Evolutionary conservation across 306 rosid genomes (phyloP), one percentile per base, ranked within the genome.

Genomic region (Vigna radiata): DNA sequence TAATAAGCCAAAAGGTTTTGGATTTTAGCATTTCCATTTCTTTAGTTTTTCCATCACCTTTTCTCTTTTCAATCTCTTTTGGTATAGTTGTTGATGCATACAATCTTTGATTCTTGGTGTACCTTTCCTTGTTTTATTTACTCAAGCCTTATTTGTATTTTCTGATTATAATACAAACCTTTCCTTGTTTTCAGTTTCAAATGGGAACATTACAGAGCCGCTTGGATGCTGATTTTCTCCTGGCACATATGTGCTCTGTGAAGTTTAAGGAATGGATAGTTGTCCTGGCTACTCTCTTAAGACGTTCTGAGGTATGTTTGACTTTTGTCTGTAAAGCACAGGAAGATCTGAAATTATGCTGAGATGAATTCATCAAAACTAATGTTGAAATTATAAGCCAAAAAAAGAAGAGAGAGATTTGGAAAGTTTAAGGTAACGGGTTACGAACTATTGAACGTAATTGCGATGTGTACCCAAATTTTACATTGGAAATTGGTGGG

Each of bases 251-350:
- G 99, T 92, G 99, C 86, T 92, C 96, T 14, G 97, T 95, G 79
- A 95, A 92, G 85, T 95, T 95, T 76, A 92, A 92, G 86, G 97
- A 95, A 85, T 95, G 99, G 99, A 95, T 95, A 83, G 99, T 92
- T 73, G 99, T 92, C 76, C 85, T 92, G 67, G 99, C 97, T 23
- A 95, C 99, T 39, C 96, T 95, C 43, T 83, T 95, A 73, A 88
- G 99, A 72, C 93, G 94, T 27, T 87, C 97, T 9, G 97, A 95
- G 95, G 97, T 92, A 87, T 50, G 79, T 54, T 59, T 75, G 54
- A 53, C 46, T 85, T 76, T 56, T 41, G 77, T 56, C 48, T 62
- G 56, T 55, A 17, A 64, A 15, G 39, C 46, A 70, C 47, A 50
- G 46, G 8, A 31, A 36, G 53, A 62, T 72, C 70, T 78, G 65